Conservation (phyloP, 2,329 filamentous ascomycete genomes). For the Dactylellina cionopaga region DNA sequence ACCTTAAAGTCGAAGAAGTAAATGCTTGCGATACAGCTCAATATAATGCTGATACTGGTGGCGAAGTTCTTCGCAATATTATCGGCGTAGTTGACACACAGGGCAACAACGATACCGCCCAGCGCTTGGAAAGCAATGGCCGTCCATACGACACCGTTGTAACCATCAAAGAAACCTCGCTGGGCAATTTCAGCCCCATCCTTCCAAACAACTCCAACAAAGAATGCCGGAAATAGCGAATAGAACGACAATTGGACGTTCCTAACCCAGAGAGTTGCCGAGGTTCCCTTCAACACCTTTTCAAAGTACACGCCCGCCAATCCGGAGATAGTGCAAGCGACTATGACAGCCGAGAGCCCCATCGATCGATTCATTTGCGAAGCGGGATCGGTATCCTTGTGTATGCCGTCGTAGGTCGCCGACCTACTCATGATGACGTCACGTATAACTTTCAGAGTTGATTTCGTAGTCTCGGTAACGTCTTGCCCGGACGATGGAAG, state of each 20-base stretch:
- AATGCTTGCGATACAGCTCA: conserved; percentile 86
- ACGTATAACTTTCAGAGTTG: conserved; percentile 89
- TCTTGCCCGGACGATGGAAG: conserved; percentile 70
- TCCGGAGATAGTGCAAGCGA: conserved; percentile 82
- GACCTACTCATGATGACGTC: conserved; percentile 66
- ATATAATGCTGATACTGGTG: conserved; percentile 87
- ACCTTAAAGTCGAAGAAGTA: conserved; percentile 84
- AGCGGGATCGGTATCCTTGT: conserved; percentile 66
- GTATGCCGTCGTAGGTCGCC: conserved; percentile 62
- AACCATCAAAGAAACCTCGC: conserved; percentile 92
- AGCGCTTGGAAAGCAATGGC: conserved; percentile 83
- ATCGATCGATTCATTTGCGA: conserved; percentile 78
- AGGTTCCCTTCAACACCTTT: conserved; percentile 89
- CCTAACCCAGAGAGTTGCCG: conserved; percentile 87
- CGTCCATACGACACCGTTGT: conserved; percentile 90
- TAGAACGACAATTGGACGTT: conserved; percentile 96
- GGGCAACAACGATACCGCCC: conserved; percentile 83
- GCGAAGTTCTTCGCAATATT: conserved; percentile 95
- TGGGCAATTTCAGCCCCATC: conserved; percentile 85
- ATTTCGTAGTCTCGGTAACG: conserved; percentile 66
- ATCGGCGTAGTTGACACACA: conserved; percentile 83
- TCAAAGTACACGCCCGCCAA: conserved; percentile 88
- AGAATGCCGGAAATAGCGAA: conserved; percentile 86
- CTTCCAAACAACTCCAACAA: conserved; percentile 85
- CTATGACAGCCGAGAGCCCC: conserved; percentile 79